phyloP scores from a whole-genome alignment of 2,329 filamentous ascomycete species.

The Eurotiales sp. region DNA sequence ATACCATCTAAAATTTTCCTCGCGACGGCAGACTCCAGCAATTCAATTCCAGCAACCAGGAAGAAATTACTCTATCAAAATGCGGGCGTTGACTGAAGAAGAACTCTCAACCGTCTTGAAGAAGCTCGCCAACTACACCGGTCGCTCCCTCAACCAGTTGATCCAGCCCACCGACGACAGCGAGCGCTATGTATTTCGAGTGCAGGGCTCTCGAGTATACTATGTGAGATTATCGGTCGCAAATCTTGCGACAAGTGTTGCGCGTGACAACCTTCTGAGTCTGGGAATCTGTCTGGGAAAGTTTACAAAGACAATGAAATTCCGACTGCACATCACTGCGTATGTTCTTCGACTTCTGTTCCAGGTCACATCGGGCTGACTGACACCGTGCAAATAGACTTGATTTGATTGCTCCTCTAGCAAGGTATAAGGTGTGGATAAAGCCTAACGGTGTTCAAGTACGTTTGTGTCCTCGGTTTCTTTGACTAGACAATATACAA shows the following conservation, averaged over 20 bases:
- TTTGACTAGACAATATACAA: neutral
- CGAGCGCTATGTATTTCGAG: conserved; percentile 81
- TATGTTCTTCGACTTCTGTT: neutral
- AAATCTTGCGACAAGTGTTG: conserved; percentile 83
- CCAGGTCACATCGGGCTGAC: neutral
- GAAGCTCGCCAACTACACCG: conserved; percentile 92
- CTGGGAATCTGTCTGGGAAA: conserved; percentile 91
- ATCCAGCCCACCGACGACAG: conserved; percentile 68
- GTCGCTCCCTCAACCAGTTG: conserved; percentile 78
- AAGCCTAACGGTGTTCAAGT: conserved; percentile 75
- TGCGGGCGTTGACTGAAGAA: conserved; percentile 73
- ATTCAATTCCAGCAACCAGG: neutral
- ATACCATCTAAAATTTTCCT: neutral
- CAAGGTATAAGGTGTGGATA: conserved; percentile 95
- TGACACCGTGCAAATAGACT: conserved; percentile 38
- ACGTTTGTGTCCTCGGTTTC: too few relatives aligned
- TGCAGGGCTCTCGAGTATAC: conserved; percentile 80
- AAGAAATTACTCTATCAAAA: conserved; percentile 40
- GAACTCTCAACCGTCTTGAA: conserved; percentile 71
- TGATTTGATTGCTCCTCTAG: conserved; percentile 83
- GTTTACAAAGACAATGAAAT: conserved; percentile 95
- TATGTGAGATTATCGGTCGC: conserved; percentile 87
- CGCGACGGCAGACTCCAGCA: neutral
- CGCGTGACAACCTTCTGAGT: conserved; percentile 75
- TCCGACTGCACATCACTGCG: conserved; percentile 89